A percentile compares a stretch with the other conserved stretches of the same genome.
These are phyloP conservation scores for Elsinoe fawcettii DNA, from an alignment of 2,329 filamentous ascomycete genomes.

Conservation along the genomic window DNA sequence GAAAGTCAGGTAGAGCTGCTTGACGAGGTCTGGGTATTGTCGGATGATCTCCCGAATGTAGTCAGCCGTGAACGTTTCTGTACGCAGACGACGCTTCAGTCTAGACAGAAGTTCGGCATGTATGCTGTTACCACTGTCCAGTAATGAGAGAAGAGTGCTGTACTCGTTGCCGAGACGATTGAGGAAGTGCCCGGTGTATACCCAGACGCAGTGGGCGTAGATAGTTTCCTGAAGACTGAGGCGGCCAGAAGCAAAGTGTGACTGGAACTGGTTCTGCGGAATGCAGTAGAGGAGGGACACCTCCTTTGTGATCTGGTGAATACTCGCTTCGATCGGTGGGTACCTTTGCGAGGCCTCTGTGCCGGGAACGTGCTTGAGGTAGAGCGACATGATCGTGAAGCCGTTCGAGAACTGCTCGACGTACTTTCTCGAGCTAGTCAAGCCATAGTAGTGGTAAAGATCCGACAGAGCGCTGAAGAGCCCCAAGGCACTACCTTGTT, in stretches of 20 bases:
- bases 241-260: constrained; percentile 74
- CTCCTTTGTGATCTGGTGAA: constrained; percentile 98
- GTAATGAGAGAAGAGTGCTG: constrained; percentile 69
- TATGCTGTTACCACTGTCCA: constrained; percentile 72
- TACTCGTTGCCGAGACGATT: constrained; percentile 91
- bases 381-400: constrained; percentile 54
- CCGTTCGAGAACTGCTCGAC: constrained; percentile 48
- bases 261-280: constrained; percentile 92
- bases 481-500: constrained; percentile 81
- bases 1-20: constrained; percentile 83
- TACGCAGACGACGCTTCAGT: constrained; percentile 89
- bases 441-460: constrained; percentile 96
- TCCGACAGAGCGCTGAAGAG: constrained; percentile 93
- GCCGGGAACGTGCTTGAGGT: constrained; percentile 66
- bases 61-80: constrained; percentile 94
- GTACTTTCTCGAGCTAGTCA: constrained; percentile 94
- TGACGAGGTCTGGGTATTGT: constrained; percentile 78
- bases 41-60: constrained; percentile 98
- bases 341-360: constrained; percentile 47
- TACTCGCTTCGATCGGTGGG: constrained; percentile 85
- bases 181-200: constrained; percentile 95
- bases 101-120: constrained; percentile 85
- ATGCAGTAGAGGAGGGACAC: constrained; percentile 95
- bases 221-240: constrained; percentile 93
- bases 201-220: constrained; percentile 95